phyloP scores from a whole-genome alignment of 441 rosid genomes.

The Metrosideros polymorpha region DNA sequence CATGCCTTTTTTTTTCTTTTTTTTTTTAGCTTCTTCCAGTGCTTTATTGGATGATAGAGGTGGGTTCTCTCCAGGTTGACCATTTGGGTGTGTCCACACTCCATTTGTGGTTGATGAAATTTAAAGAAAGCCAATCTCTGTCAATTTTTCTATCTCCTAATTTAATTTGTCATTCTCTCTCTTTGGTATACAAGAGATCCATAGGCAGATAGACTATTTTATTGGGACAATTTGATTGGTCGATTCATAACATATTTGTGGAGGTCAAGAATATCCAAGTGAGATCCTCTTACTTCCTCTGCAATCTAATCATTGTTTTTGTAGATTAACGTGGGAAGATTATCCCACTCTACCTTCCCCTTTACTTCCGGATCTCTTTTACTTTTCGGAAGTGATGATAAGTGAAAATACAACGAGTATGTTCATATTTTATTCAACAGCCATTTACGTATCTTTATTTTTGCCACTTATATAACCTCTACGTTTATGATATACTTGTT shows the following conservation, averaged over 20 bases:
- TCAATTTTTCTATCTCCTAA: not conserved
- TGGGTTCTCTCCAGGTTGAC: not conserved
- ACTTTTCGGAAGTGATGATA: not conserved
- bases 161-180: not conserved
- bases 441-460: not conserved
- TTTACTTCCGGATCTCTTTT: not conserved
- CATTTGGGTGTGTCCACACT: not conserved
- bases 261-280: not conserved
- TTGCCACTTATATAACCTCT: not conserved
- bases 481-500: not conserved
- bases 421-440: not conserved
- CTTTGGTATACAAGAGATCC: not conserved
- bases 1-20: not conserved
- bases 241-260: not conserved
- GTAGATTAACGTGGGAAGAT: not conserved
- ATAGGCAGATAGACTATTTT: not conserved
- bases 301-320: not conserved
- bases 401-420: not conserved
- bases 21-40: not conserved
- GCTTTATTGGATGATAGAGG: not conserved
- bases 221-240: not conserved
- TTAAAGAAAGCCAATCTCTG: not conserved
- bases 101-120: not conserved
- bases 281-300: not conserved
- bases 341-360: not conserved